These are phyloP conservation scores for Larix kaempferi DNA, from an alignment of 75 land plant genomes.

Conservation along the genomic window DNA sequence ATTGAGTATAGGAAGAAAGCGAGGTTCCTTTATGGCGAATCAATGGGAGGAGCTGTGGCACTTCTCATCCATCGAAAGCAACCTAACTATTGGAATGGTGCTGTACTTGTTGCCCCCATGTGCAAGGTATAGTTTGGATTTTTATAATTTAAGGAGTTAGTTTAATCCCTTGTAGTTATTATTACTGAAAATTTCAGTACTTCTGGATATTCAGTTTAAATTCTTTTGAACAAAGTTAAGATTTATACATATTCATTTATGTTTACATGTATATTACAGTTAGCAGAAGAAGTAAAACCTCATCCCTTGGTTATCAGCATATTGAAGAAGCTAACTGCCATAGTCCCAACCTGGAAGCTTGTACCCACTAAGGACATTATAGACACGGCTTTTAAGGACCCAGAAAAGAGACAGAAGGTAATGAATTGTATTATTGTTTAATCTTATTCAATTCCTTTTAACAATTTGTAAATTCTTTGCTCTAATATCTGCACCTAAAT, in stretches of 20 bases:
- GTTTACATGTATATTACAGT: slow-evolving; percentile 24
- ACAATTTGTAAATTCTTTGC: not conserved
- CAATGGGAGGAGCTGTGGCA: slow-evolving; percentile 29
- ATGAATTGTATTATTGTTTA: not conserved
- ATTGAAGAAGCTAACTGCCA: slow-evolving; percentile 16
- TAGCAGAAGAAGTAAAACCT: slow-evolving; percentile 68
- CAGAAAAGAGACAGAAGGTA: slow-evolving; percentile 42
- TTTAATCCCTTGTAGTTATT: not conserved
- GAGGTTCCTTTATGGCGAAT: slow-evolving; percentile 28
- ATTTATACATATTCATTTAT: not conserved
- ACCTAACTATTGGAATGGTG: slow-evolving; percentile 18
- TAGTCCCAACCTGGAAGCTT: slow-evolving; percentile 62
- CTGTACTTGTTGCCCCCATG: slow-evolving; percentile 26
- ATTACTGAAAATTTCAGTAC: too few species aligned
- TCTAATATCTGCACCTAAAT: not conserved
- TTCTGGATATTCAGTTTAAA: too few species aligned
- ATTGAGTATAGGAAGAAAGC: slow-evolving; percentile 12
- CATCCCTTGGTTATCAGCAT: slow-evolving; percentile 40
- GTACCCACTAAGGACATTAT: slow-evolving; percentile 51
- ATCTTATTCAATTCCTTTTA: not conserved
- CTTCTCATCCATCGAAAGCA: slow-evolving; percentile 16
- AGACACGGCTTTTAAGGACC: slow-evolving; percentile 25
- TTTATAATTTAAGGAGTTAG: not conserved
- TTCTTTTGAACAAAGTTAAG: too few species aligned
- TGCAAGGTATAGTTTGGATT: slow-evolving; percentile 24